Base-by-base conservation (phyloP, 2,329 filamentous ascomycete species). In the Scytalidium sp. region DNA sequence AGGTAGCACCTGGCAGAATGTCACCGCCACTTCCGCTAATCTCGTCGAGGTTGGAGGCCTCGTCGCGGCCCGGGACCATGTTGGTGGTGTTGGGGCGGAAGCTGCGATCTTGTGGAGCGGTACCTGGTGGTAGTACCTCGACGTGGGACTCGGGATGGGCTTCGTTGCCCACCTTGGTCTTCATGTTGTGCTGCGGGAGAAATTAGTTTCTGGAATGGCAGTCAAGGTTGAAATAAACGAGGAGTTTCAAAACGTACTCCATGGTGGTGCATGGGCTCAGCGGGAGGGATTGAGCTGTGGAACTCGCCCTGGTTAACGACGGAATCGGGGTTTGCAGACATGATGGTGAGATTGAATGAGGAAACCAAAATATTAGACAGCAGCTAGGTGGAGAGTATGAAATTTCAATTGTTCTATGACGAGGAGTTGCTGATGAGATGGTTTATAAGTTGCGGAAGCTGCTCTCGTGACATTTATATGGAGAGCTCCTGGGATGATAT, bases 81-180 rank as follows among this genome's bases (percentile, higher is more conserved):
- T 36, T 36, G 13, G 32, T 36, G 13, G 32, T 36, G 32, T 36
- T n/a, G 13, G 32, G 39, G 4, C 15, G 32, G 32, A 36, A 36
- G 13, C 32, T 36, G 13, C 32, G 32, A 22, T 67, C 63, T 1
- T 67, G 54, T 1, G 87, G 87, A 0, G 87, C 86, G 3, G 80
- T 79, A 51, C 87, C 87, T 0, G 84, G 68, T 0, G 83, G 75
- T 29, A 83, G 68, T 1, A 75, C 76, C 64, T 90, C 57, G 20
- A 80, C 78, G 59, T 78, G 72, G 72, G 87, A 90, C 61, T 87
- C 85, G 19, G 81, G 81, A 11, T 68, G 62, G 20, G 70, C 69
- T 47, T 85, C 83, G 56, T 82, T 80, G 60, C 79, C 79, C 50
- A 81, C 75, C 53, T 80, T 75, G 57, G 76, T 71, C 46, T 85